Percentiles rank a stretch among this genome's conserved stretches.
phyloP scores from a whole-genome alignment of 495 filamentous ascomycete genomes.

The Bacidia rubella region DNA sequence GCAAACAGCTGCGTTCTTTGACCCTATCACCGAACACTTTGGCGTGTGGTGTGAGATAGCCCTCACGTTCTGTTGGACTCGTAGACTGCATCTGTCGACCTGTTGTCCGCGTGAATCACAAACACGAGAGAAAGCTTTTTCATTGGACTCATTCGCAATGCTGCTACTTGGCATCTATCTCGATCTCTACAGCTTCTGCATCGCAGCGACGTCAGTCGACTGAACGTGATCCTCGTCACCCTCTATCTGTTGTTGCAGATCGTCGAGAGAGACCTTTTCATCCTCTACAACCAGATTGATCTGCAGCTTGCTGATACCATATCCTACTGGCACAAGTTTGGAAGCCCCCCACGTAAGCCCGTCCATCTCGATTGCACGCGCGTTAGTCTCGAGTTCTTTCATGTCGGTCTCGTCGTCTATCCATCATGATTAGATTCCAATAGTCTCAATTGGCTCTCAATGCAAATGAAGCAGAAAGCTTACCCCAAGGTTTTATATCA shows the following conservation, averaged over 20 bases:
- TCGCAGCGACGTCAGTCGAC: slow-evolving; percentile 63
- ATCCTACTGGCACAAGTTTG: slow-evolving; percentile 78
- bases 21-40: no score
- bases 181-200: slow-evolving; percentile 3
- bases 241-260: slow-evolving; percentile 77
- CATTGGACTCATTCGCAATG: background rate
- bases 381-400: slow-evolving; percentile 62
- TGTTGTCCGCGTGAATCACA: no score
- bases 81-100: no score
- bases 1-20: no score
- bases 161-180: background rate
- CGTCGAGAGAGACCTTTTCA: slow-evolving; percentile 81
- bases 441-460: background rate
- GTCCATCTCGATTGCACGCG: slow-evolving; percentile 80
- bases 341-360: slow-evolving; percentile 93
- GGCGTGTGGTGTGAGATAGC: no score
- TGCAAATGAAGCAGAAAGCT: slow-evolving; percentile 23
- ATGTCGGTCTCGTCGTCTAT: slow-evolving; percentile 89
- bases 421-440: background rate
- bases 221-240: slow-evolving; percentile 94
- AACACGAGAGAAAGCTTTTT: no score
- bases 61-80: no score
- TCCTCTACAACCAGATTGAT: slow-evolving; percentile 97
- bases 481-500: slow-evolving; percentile 99
- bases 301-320: slow-evolving; percentile 99